Percentiles rank a stretch among this genome's conserved stretches.
phyloP scores from a whole-genome alignment of 2,329 filamentous ascomycete species.

The Colletotrichum cordylinicola region DNA sequence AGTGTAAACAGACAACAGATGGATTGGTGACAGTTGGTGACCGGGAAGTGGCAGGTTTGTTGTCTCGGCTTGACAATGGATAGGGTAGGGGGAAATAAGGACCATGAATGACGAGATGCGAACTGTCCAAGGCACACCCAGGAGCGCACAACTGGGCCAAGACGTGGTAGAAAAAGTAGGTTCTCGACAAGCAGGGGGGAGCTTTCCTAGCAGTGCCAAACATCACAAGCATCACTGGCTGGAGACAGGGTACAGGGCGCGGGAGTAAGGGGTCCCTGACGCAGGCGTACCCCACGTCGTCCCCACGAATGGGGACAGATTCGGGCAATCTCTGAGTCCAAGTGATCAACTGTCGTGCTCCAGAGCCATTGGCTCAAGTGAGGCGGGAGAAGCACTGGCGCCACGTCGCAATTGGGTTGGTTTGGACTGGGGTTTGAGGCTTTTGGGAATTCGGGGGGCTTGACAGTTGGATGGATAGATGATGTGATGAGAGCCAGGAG shows the following conservation, averaged over 20 bases:
- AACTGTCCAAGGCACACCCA: neutral
- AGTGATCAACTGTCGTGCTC: constrained; percentile 23
- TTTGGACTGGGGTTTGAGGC: neutral
- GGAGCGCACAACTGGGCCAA: constrained; percentile 5
- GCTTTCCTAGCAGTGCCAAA: constrained; percentile 10
- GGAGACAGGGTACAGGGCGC: constrained; percentile 12
- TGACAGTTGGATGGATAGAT: neutral
- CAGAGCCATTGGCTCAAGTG: constrained; percentile 20
- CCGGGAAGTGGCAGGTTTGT: constrained; percentile 14
- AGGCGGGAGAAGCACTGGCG: constrained; percentile 21
- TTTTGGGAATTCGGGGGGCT: neutral
- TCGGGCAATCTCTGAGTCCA: constrained; percentile 9
- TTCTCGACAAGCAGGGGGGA: constrained; percentile 14
- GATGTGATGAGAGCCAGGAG: neutral
- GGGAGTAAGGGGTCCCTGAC: constrained; percentile 21
- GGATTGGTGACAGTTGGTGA: neutral
- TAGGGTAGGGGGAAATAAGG: constrained; percentile 10
- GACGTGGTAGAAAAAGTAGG: constrained; percentile 8
- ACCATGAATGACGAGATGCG: constrained; percentile 7
- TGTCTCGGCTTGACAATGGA: constrained; percentile 9
- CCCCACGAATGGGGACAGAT: constrained; percentile 14
- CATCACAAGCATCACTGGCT: constrained; percentile 20
- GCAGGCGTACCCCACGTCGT: constrained; percentile 22
- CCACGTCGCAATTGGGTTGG: constrained; percentile 25
- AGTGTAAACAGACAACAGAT: constrained; percentile 10